Base-by-base conservation (phyloP, 352 stramenopile species). In the Globisporangium cylindrosporum region DNA sequence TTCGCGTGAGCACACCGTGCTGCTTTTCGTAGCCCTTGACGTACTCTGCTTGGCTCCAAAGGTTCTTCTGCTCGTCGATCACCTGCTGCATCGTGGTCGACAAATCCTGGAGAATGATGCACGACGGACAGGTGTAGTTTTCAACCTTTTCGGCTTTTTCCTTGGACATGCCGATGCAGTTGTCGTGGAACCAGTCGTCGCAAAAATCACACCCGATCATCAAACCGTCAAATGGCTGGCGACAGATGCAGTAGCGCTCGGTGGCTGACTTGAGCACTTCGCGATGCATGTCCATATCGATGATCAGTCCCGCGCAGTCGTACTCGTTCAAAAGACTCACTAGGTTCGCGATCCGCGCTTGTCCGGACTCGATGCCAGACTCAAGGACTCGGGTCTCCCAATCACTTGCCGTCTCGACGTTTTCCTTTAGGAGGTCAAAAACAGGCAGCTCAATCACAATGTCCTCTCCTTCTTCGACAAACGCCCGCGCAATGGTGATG, bases 121-220 rank as follows among this genome's bases (percentile, higher is more conserved):
- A 99, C 22, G 93, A 96, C 32, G 97, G 84, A 69, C 96, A 99
- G 0, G 94, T 94, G 74, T 98, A 99, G 60, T 98, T 95, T 53
- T 98, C 95, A n/a, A 97, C 89, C 60, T 98, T 98, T 67, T 98
- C 93, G 0, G 90, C 95, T 70, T 98, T 97, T 41, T 97, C 91
- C 71, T 97, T 95, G 1, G 88, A 95, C 79, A 97, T 91, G 5
- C 88, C 88, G 69, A 97, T 95, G 56, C 89, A 97, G 48, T 89
- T 91, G 69, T 95, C 89, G 60, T 97, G 89, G 61, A 95, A 97
- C 89, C 89, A 97, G 59, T 97, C 88, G 58, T 97, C 88, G 64
- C 89, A 97, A 64, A 85, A 73, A 63, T 97, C 89, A 32, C 89
- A 97, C 3, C 89, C 89, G 51, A 97, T 95, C 89, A 97, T 97